These are phyloP conservation scores for Carex myosuroides DNA, from an alignment of 176 grass and related monocot genomes.

Conservation along the genomic window DNA sequence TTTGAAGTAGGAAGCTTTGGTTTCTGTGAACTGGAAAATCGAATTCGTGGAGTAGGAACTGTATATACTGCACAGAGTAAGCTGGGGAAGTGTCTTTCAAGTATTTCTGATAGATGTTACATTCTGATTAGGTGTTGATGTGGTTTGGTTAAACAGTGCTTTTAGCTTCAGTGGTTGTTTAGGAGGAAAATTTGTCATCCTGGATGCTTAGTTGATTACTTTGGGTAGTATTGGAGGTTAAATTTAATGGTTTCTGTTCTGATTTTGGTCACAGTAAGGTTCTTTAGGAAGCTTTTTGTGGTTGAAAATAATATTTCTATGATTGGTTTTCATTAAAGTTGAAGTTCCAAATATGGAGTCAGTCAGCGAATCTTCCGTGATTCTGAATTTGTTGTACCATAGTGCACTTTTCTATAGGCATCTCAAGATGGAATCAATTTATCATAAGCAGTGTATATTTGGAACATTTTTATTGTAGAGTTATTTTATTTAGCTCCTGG, in stretches of 20 bases:
- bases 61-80: neutral
- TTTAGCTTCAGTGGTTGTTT: neutral
- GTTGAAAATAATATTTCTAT: neutral
- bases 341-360: neutral
- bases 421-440: neutral
- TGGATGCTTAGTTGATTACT: neutral
- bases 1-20: neutral
- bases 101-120: neutral
- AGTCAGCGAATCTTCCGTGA: neutral
- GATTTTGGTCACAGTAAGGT: neutral
- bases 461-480: neutral
- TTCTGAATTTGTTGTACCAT: neutral
- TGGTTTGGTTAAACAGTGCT: neutral
- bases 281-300: neutral
- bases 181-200: neutral
- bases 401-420: neutral
- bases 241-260: neutral
- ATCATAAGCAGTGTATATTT: neutral
- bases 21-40: neutral
- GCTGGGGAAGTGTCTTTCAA: neutral
- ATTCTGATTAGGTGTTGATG: neutral
- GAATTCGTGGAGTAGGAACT: neutral
- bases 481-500: neutral
- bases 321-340: neutral
- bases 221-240: neutral